Conservation (phyloP, 1,139 yeast species). For the Oligophagozyma castellii region DNA sequence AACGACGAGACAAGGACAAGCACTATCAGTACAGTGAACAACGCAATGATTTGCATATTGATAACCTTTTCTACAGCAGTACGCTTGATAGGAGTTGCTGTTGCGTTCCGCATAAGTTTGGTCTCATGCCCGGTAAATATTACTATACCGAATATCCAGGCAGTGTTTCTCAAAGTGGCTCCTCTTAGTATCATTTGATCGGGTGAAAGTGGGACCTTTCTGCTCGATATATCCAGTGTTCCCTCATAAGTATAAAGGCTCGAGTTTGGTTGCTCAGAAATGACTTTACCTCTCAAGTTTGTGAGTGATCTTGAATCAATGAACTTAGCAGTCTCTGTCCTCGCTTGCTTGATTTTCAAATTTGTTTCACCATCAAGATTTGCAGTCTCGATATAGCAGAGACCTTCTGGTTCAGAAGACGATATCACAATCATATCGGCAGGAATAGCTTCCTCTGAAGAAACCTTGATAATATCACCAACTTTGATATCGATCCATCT, state of each 20-base stretch:
- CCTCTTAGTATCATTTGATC: slow-evolving; percentile 89
- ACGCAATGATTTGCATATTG: slow-evolving; percentile 77
- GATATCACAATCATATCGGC: slow-evolving; percentile 79
- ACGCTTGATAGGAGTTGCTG: slow-evolving; percentile 93
- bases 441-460: slow-evolving; percentile 84
- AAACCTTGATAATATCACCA: slow-evolving; percentile 80
- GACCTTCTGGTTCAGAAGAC: slow-evolving; percentile 95
- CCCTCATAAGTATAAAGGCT: slow-evolving; percentile 94
- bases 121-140: slow-evolving; percentile 98
- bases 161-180: slow-evolving; percentile 87
- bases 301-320: slow-evolving; percentile 56
- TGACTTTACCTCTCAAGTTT: slow-evolving; percentile 39
- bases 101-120: slow-evolving; percentile 94
- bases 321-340: slow-evolving; percentile 59
- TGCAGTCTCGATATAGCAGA: slow-evolving; percentile 95
- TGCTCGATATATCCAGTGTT: slow-evolving; percentile 48
- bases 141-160: slow-evolving; percentile 89
- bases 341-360: slow-evolving; percentile 83
- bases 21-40: slow-evolving; percentile 65
- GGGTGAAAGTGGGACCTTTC: slow-evolving; percentile 63
- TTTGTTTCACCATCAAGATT: slow-evolving; percentile 97
- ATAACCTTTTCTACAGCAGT: slow-evolving; percentile 96
- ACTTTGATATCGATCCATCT: slow-evolving; percentile 84
- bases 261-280: slow-evolving; percentile 89
- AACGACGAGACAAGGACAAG: slow-evolving; percentile 69